A percentile compares a stretch with the other conserved stretches of the same genome.
phyloP scores from a whole-genome alignment of 108 stramenopile genomes.

The Skeletonema costatum region DNA sequence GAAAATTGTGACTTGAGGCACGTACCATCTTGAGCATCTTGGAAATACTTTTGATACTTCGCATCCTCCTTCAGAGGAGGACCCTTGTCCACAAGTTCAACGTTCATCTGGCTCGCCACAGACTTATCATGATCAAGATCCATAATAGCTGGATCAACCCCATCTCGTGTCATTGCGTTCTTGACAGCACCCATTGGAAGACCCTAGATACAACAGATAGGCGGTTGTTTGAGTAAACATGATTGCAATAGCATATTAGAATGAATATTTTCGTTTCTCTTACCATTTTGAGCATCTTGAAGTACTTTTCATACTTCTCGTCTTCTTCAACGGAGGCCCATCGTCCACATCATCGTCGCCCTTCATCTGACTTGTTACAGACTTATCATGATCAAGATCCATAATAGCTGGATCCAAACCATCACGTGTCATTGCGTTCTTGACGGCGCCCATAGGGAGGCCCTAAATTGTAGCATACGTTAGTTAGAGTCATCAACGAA shows the following conservation, averaged over 20 bases:
- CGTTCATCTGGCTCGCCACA: constrained; percentile 34
- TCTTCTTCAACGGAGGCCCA: constrained; percentile 76
- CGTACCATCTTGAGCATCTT: constrained; percentile 63
- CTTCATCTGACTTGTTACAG: constrained; percentile 47
- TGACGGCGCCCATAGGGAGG: constrained; percentile 67
- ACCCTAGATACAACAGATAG: constrained; percentile 29
- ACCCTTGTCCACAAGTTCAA: constrained; percentile 16
- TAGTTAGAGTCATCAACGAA: not conserved
- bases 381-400: constrained; percentile 72
- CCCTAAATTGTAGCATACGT: constrained; percentile 24
- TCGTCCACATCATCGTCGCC: constrained; percentile 26
- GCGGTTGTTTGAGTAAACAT: not conserved
- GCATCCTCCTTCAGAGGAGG: constrained; percentile 69
- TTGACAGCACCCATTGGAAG: constrained; percentile 76
- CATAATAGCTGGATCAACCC: constrained; percentile 50
- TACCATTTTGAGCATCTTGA: constrained; percentile 71
- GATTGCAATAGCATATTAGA: not conserved
- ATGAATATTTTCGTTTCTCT: not conserved
- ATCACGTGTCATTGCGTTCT: constrained; percentile 68
- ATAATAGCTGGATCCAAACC: constrained; percentile 75
- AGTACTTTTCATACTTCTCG: constrained; percentile 77
- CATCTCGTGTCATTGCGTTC: constrained; percentile 60
- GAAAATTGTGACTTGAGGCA: not conserved
- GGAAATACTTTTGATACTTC: constrained; percentile 65
- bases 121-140: constrained; percentile 56